Evolutionary conservation across 331 rosid species (phyloP).

Genomic region (Telfairia occidentalis): DNA sequence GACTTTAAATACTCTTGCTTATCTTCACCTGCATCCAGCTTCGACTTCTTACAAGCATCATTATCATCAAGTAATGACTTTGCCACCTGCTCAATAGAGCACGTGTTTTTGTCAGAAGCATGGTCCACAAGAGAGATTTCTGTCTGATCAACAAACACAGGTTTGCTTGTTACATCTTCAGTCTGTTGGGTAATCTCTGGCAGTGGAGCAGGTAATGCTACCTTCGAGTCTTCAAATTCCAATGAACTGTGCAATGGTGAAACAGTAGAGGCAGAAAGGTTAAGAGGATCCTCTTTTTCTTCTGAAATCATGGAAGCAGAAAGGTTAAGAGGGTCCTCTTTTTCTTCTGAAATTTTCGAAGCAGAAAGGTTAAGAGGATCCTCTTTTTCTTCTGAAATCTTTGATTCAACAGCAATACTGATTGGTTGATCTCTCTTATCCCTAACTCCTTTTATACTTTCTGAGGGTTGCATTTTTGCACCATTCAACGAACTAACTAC

Average conservation of each 20-base stretch:
- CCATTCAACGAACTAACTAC: constrained; percentile 19
- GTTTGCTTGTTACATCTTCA: constrained; percentile 39
- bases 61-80: constrained; percentile 25
- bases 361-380: not conserved
- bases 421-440: constrained; percentile 25
- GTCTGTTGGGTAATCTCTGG: constrained; percentile 37
- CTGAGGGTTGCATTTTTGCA: constrained; percentile 21
- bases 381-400: not conserved
- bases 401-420: constrained; percentile 10
- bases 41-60: constrained; percentile 32
- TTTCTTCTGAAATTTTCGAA: constrained; percentile 20
- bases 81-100: constrained; percentile 23
- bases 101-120: constrained; percentile 29
- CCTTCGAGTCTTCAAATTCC: constrained; percentile 33
- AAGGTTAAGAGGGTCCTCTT: constrained; percentile 32
- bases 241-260: constrained; percentile 31
- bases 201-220: constrained; percentile 25
- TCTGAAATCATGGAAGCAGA: constrained; percentile 25
- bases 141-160: constrained; percentile 26
- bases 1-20: constrained; percentile 29
- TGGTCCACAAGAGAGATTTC: constrained; percentile 28
- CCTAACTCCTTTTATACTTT: constrained; percentile 24
- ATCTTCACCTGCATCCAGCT: constrained; percentile 38
- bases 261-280: constrained; percentile 34
- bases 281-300: constrained; percentile 34